Evolutionary conservation across 2,329 filamentous ascomycete species (phyloP), one percentile per base, ranked within the genome.

Genomic region (Neospermospora avenae): DNA sequence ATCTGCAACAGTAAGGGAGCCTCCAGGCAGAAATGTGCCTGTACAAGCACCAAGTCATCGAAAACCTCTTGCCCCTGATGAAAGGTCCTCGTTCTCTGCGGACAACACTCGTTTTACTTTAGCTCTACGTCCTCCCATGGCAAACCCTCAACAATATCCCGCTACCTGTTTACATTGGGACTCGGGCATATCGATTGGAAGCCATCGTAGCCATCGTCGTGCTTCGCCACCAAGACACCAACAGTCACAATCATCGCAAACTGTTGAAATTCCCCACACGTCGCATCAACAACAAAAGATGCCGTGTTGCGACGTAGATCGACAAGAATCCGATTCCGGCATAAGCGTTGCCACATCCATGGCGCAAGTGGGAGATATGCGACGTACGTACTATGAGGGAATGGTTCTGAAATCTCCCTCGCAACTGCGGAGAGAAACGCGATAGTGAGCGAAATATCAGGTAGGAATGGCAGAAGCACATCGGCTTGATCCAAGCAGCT

Each of bases 1-100:
- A 52, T 89, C 90, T 0, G 81, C 89, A 13, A 88, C 89, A 62
- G 93, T 89, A 69, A 92, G 87, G 74, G 90, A 93, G 51, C 90
- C 90, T 35, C 31, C 14, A 5, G 10, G 5, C 28, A 31, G 28
- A 5, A 31, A 31, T 10, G 5, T 31, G 11, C 28, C 28, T 31
- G 11, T 31, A 10, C 28, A 6, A 31, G 6, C 28, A 35, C n/a
- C 31, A 37, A 51, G 31, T 24, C n/a, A 20, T 37, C 8, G 16
- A 2, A 35, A 37, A 10, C 11, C 28, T 10, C 5, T 10, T 31
- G n/a, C 28, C 28, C 6, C 28, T 10, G 11, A 10, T 31, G 28
- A 31, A 10, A 31, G 28, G 11, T 31, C 11, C 28, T 31, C 28
- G 28, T 31, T 31, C 28, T 10, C 2, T 6, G 28, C 28, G n/a